Evolutionary conservation across 495 filamentous ascomycete genomes (phyloP), one percentile per base, ranked within the genome.

Genomic region (Astrothelium macrocarpum): DNA sequence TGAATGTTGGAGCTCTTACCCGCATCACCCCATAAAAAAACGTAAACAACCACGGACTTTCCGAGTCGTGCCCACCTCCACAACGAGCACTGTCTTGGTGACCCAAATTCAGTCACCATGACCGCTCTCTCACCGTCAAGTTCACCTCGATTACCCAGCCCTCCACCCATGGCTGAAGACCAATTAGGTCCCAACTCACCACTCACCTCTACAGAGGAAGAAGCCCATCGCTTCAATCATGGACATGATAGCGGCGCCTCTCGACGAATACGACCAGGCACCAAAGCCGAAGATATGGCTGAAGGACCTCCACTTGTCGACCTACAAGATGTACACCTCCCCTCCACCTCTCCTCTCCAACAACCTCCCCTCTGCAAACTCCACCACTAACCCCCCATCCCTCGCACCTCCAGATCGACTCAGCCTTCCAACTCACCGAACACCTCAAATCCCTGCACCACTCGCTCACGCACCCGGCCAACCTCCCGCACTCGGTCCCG

Each of bases 341-440:
- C 53, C 58, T 39, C 3, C 62, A 34, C 49, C 71, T 18, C 26
- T 32, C n/a, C 92, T 84, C 87, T 28, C 10, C 4, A 11, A 49
- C 16, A 59, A 45, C 49, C 28, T 32, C 29, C 28, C 63, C 61
- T 20, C 56, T 59, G 23, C 0, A 18, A 23, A 59, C 31, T 29
- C 36, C 29, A 43, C 20, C 10, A 56, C 42, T 46, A 46, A 56
- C 26, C 61, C 25, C 12, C 28, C 32, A 14, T 58, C 18, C 18
- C 53, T 56, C 28, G 28, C 18, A 16, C 25, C 23, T 23, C 20
- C 56, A 76, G 72, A 76, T 98, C 71, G 91, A 97, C 72, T 96
- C 91, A 11, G 88, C 94, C 62, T 98, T 98, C 72, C 94, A 95
- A 74, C 86, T 97, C n/a, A 94, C 96, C 74, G 94, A 98, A 78